Evolutionary conservation across 805 yeast genomes (phyloP).

Genomic region (Lipomyces kockii): DNA sequence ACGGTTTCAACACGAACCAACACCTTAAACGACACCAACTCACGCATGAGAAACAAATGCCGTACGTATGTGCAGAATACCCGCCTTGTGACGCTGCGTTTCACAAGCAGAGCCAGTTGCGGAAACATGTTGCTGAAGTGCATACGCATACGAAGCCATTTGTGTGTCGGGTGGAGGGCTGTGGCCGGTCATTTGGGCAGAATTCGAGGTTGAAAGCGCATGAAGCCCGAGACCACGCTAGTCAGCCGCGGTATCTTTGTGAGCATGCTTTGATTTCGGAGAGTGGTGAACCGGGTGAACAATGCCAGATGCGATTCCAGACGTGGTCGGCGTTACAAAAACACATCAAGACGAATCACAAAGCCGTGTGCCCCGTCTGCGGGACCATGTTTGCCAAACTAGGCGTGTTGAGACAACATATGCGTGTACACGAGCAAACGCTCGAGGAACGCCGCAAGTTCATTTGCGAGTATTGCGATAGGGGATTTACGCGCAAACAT

Average conservation of each 20-base stretch:
- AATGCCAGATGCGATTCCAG: conserved; percentile 61
- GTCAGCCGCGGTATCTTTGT: conserved; percentile 35
- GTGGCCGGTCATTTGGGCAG: conserved; percentile 67
- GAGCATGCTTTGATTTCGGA: conserved; percentile 33
- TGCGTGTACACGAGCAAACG: conserved; percentile 63
- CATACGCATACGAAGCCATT: conserved; percentile 57
- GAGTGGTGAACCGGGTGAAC: conserved; percentile 57
- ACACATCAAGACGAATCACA: conserved; percentile 75
- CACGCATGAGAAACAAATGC: conserved; percentile 67
- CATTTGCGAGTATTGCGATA: conserved; percentile 55
- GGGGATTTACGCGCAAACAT: conserved; percentile 59
- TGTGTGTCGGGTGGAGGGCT: conserved; percentile 59
- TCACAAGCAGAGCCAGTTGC: conserved; percentile 72
- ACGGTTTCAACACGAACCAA: conserved; percentile 80
- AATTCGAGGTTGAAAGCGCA: conserved; percentile 72
- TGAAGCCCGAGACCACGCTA: conserved; percentile 63
- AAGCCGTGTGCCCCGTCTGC: conserved; percentile 62
- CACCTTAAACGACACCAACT: conserved; percentile 82
- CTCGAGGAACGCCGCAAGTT: conserved; percentile 60
- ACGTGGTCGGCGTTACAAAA: conserved; percentile 75
- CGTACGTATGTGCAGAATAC: conserved; percentile 57
- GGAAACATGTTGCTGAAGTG: conserved; percentile 67
- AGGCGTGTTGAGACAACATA: conserved; percentile 71
- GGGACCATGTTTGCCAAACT: conserved; percentile 74
- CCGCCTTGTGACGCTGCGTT: conserved; percentile 70